Conservation (phyloP, 2,329 filamentous ascomycete species). For the Phaeosphaeria sp. region DNA sequence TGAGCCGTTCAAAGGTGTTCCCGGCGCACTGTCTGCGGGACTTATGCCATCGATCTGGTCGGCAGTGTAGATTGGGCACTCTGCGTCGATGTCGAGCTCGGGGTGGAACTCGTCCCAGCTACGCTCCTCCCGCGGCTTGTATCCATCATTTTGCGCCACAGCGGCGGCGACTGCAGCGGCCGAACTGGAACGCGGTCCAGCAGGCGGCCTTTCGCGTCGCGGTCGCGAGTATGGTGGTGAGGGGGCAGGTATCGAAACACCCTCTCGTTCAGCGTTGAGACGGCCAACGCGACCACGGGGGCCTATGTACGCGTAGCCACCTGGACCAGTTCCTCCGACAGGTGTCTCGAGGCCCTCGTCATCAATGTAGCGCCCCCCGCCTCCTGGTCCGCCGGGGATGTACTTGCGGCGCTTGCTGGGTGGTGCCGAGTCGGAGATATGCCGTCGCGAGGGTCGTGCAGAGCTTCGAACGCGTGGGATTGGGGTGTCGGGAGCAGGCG, state of each 20-base stretch:
- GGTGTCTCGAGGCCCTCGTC: slow-evolving; percentile 69
- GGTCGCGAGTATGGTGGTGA: slow-evolving; percentile 52
- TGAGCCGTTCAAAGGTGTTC: slow-evolving; percentile 46
- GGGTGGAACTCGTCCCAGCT: slow-evolving; percentile 98
- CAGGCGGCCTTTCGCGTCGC: slow-evolving; percentile 48
- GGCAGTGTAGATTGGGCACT: slow-evolving; percentile 78
- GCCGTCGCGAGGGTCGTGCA: slow-evolving; percentile 39
- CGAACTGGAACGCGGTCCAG: slow-evolving; percentile 77
- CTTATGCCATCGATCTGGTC: slow-evolving; percentile 82
- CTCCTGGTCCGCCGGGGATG: slow-evolving; percentile 84
- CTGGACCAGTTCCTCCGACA: slow-evolving; percentile 57
- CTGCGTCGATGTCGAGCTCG: slow-evolving; percentile 85
- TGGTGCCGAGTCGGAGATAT: slow-evolving; percentile 50
- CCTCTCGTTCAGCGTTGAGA: slow-evolving; percentile 54
- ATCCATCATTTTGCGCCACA: slow-evolving; percentile 90
- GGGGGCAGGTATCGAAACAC: slow-evolving; percentile 53
- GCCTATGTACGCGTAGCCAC: slow-evolving; percentile 58
- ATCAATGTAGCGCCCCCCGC: slow-evolving; percentile 84
- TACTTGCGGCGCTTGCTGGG: slow-evolving; percentile 64
- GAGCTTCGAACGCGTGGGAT: slow-evolving; percentile 45
- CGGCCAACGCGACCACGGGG: slow-evolving; percentile 62
- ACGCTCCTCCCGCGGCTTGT: slow-evolving; percentile 95
- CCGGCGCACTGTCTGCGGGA: slow-evolving; percentile 54
- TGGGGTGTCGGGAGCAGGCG: slow-evolving; percentile 44
- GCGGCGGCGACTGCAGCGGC: slow-evolving; percentile 88